Evolutionary conservation across 1,139 yeast species (phyloP).

Genomic region (Yamadazyma pseudoaaseri): DNA sequence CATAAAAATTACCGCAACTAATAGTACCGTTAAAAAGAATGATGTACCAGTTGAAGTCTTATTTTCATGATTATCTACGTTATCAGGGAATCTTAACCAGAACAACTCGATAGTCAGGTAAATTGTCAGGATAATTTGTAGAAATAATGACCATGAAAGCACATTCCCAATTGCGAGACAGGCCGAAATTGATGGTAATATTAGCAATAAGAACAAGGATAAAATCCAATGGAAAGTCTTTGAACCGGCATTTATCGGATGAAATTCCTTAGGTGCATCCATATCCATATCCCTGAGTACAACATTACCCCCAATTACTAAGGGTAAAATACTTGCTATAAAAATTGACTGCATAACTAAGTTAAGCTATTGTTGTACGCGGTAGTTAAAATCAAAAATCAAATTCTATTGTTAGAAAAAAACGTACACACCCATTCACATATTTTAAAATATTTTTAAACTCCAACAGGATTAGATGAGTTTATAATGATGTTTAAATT

Average conservation of each 20-base stretch:
- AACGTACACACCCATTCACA: no score
- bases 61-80: conserved; percentile 59
- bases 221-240: conserved; percentile 66
- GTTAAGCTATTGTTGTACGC: no score
- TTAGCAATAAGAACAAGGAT: conserved; percentile 42
- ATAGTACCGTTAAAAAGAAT: conserved; percentile 52
- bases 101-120: conserved; percentile 58
- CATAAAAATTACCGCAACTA: conserved; percentile 46
- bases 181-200: conserved; percentile 56
- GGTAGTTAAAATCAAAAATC: no score
- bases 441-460: no score
- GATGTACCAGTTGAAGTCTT: conserved; percentile 64
- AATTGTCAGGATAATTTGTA: conserved; percentile 47
- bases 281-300: conserved; percentile 31
- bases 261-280: conserved; percentile 41
- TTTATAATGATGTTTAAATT: conserved; percentile 4
- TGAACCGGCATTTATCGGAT: conserved; percentile 47
- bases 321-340: no score
- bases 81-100: conserved; percentile 60
- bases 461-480: no score
- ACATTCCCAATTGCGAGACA: conserved; percentile 55
- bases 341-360: no score
- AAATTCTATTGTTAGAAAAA: no score
- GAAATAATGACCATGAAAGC: conserved; percentile 41
- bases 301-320: conserved; percentile 3